These are phyloP conservation scores for Phascolomyces articulosus DNA, from an alignment of 371 early-diverging fungal genomes.

Conservation along the genomic window DNA sequence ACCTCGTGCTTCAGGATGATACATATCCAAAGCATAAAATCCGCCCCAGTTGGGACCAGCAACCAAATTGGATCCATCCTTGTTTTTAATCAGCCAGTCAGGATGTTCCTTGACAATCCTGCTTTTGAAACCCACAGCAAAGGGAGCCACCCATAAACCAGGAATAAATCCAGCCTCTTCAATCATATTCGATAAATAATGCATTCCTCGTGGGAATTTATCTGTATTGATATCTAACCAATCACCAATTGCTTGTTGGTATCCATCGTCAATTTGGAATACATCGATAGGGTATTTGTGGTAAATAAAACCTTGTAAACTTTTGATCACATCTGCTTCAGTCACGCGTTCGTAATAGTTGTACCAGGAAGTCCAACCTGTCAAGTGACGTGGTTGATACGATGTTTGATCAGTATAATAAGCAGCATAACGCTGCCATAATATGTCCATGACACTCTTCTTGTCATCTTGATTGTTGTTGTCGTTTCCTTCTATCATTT, in stretches of 20 bases:
- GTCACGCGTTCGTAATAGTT: constrained; percentile 47
- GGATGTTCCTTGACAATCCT: constrained; percentile 42
- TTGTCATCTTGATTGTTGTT: background rate
- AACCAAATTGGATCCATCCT: constrained; percentile 14
- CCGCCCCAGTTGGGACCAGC: constrained; percentile 35
- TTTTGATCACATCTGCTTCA: constrained; percentile 39
- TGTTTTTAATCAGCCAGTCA: constrained; percentile 40
- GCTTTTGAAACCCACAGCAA: constrained; percentile 41
- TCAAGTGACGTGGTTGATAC: constrained; percentile 23
- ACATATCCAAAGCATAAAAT: constrained; percentile 45
- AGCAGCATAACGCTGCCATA: constrained; percentile 40
- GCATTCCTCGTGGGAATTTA: constrained; percentile 53
- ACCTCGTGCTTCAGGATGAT: constrained; percentile 36
- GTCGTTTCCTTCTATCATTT: background rate
- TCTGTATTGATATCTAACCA: constrained; percentile 36
- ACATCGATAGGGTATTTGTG: constrained; percentile 41
- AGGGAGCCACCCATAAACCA: constrained; percentile 54
- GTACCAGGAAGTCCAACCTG: constrained; percentile 56
- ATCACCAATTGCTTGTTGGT: constrained; percentile 41
- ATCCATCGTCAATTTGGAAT: constrained; percentile 57
- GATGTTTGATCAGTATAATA: constrained; percentile 22
- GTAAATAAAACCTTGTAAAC: constrained; percentile 26
- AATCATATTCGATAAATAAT: constrained; percentile 31
- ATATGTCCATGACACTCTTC: constrained; percentile 14
- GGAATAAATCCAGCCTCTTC: constrained; percentile 35